Conservation (phyloP, 2,329 filamentous ascomycete species). For the Helotiales sp. region DNA sequence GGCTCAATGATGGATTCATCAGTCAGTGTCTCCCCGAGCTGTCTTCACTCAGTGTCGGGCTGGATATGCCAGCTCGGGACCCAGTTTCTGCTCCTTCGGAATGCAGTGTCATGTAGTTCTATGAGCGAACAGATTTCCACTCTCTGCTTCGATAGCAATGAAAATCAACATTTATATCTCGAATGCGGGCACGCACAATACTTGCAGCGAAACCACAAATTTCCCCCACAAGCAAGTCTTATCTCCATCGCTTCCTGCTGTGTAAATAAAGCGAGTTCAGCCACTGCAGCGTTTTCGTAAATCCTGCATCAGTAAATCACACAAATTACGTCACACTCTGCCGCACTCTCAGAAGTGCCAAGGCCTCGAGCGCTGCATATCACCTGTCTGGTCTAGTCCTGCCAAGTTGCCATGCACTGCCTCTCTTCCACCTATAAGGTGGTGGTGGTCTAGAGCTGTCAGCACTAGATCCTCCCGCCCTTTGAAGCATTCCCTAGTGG, state of each 20-base stretch:
- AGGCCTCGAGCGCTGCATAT: background rate
- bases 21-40: background rate
- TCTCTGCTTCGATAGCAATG: background rate
- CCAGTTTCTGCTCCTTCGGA: background rate
- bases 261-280: no score
- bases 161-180: background rate
- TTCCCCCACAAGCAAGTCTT: no score
- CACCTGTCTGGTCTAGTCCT: background rate
- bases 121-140: background rate
- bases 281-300: background rate
- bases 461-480: background rate
- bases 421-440: no score
- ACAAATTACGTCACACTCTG: no score
- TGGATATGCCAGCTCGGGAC: background rate
- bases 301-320: background rate
- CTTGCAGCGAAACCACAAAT: no score
- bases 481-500: background rate
- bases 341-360: background rate
- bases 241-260: no score
- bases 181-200: background rate
- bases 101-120: background rate
- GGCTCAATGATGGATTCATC: background rate
- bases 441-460: background rate
- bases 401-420: background rate
- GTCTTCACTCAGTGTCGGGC: background rate